These are phyloP conservation scores for Boletus barrowsii DNA, from an alignment of 768 basidiomycete genomes.

Conservation along the genomic window DNA sequence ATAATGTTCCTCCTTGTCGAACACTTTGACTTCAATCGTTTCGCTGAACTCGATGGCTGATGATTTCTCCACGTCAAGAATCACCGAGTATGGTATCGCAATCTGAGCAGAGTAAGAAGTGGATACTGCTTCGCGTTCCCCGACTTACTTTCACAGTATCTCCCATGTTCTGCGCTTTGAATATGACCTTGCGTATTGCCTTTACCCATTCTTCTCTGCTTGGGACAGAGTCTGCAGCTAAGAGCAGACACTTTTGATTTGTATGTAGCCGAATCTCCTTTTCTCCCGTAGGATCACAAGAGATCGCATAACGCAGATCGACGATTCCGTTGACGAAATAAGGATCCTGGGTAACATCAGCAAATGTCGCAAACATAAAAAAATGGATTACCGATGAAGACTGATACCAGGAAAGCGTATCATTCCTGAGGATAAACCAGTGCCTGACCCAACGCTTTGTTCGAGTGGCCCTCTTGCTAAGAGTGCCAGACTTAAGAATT, in stretches of 20 bases:
- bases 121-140: background rate
- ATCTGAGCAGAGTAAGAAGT: conserved; percentile 47
- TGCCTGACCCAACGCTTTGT: conserved; percentile 93
- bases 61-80: conserved; percentile 86
- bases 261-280: conserved; percentile 82
- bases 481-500: conserved; percentile 85
- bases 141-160: conserved; percentile 82
- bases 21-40: conserved; percentile 90
- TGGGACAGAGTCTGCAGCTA: conserved; percentile 77
- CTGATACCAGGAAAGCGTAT: conserved; percentile 95
- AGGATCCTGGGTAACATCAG: conserved; percentile 62
- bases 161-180: conserved; percentile 95
- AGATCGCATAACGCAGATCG: conserved; percentile 90
- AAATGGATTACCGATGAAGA: conserved; percentile 70
- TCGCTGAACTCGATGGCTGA: conserved; percentile 94
- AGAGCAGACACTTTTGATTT: conserved; percentile 67
- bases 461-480: conserved; percentile 83
- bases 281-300: conserved; percentile 78
- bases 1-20: conserved; percentile 75
- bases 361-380: conserved; percentile 1
- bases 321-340: conserved; percentile 97
- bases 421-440: conserved; percentile 97
- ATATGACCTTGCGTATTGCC: conserved; percentile 88
- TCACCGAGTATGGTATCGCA: conserved; percentile 87
- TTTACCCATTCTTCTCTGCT: conserved; percentile 96